Evolutionary conservation across 1,139 yeast genomes (phyloP), one percentile per base, ranked within the genome.

Genomic region (Blastobotrys arbuscula): DNA sequence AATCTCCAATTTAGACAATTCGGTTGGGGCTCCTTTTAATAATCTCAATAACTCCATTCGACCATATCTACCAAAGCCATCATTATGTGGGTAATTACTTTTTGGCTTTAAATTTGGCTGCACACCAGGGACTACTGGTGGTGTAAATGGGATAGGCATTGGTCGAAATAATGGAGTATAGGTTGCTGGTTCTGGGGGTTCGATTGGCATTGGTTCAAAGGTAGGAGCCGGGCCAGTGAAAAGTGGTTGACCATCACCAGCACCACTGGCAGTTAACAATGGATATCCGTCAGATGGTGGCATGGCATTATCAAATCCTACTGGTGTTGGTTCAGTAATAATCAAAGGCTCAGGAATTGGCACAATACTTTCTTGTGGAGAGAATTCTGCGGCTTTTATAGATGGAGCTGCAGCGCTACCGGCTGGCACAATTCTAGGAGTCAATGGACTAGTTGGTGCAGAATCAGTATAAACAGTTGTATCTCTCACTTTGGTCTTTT

Each of bases 381-480:
- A 9, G 10, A 10, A 10, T 7, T 7, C 10, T 7, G 10, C 10
- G 7, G 7, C 9, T 24, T 7, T 7, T n/a, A n/a, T n/a, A 7
- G 10, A 24, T 24, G 31, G 31, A 12, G 31, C n/a, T 9, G 31
- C n/a, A 5, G n/a, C 31, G 3, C 3, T 9, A 5, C 31, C 31
- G 3, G 4, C 10, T 28, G 31, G 31, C 3, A 28, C 31, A 12
- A 28, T 12, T 28, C 13, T 3, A 12, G 31, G 31, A 12, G 31
- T 12, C 4, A 28, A 12, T n/a, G n/a, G n/a, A 37, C 46, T 33
- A 16, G 48, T 47, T n/a, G 62, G 61, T 2, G 61, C 54, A 31
- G 47, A 50, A 30, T 50, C 52, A 9, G 58, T 50, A 61, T 61
- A 59, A 62, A 12, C 62, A 58, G 1, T 55, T 57, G 54, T 52